These are phyloP conservation scores for Penstemon barbatus DNA, from an alignment of 257 asterid species.

Conservation along the genomic window DNA sequence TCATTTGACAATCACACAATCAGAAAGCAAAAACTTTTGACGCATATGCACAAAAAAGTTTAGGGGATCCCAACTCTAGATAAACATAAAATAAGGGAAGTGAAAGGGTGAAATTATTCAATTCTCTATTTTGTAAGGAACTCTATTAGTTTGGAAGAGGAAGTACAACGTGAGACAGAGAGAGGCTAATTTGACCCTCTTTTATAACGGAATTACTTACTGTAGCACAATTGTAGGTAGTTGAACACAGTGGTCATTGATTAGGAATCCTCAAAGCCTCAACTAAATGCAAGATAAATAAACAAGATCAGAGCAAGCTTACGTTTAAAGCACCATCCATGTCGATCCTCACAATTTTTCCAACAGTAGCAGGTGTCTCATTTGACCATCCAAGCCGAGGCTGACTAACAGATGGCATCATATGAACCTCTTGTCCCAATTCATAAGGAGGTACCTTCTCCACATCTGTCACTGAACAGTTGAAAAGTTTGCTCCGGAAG, in stretches of 20 bases:
- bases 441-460: slow-evolving; percentile 90
- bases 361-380: slow-evolving; percentile 86
- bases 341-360: slow-evolving; percentile 80
- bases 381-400: slow-evolving; percentile 99
- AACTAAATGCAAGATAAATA: slow-evolving; percentile 22
- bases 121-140: not conserved
- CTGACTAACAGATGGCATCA: slow-evolving; percentile 72
- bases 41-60: slow-evolving; percentile 9
- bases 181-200: not conserved
- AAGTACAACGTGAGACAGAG: not conserved
- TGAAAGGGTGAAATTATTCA: not conserved
- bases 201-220: slow-evolving; percentile 3
- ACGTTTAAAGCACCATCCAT: slow-evolving; percentile 97
- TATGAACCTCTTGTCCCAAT: slow-evolving; percentile 83
- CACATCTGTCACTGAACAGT: slow-evolving; percentile 90
- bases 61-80: slow-evolving; percentile 7
- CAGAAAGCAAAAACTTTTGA: slow-evolving; percentile 25
- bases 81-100: slow-evolving; percentile 13
- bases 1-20: slow-evolving; percentile 17
- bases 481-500: slow-evolving; percentile 86
- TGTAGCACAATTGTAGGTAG: slow-evolving; percentile 3
- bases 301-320: slow-evolving; percentile 40
- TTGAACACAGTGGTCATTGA: slow-evolving; percentile 7
- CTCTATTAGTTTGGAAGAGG: slow-evolving; percentile 1
- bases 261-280: slow-evolving; percentile 17